phyloP scores from a whole-genome alignment of 495 filamentous ascomycete genomes.

The Tuber melanosporum region DNA sequence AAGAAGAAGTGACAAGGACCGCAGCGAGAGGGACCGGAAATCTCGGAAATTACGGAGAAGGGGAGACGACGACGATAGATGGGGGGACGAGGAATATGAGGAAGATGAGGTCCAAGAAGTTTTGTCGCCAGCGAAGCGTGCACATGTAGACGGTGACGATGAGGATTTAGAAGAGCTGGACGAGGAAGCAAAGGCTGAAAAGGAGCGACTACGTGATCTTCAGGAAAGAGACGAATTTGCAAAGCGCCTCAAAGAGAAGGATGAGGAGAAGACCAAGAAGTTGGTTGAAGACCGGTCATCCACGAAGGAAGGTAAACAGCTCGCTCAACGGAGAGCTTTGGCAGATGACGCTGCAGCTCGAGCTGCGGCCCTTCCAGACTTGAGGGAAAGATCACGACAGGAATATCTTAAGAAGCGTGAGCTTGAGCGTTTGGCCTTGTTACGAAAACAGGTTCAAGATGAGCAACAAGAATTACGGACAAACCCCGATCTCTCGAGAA shows the following conservation, averaged over 20 bases:
- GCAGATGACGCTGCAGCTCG: conserved; percentile 60
- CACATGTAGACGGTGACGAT: conserved; percentile 52
- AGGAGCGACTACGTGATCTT: conserved; percentile 56
- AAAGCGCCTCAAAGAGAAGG: conserved; percentile 62
- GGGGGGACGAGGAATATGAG: conserved; percentile 69
- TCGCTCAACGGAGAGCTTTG: conserved; percentile 55
- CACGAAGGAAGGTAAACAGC: conserved; percentile 53
- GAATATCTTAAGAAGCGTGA: conserved; percentile 92
- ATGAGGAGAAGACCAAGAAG: conserved; percentile 63
- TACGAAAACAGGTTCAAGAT: conserved; percentile 87
- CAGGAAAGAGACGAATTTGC: conserved; percentile 70
- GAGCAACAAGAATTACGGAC: conserved; percentile 75
- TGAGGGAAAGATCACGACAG: conserved; percentile 76
- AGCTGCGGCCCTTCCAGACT: conserved; percentile 61
- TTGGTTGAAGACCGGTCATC: conserved; percentile 60
- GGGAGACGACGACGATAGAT: conserved; percentile 64
- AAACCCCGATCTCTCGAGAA: conserved; percentile 64
- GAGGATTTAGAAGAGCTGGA: conserved; percentile 49
- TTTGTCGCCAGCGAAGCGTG: conserved; percentile 55
- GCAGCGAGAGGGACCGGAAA: conserved; percentile 40
- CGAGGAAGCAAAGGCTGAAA: conserved; percentile 53
- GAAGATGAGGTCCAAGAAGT: conserved; percentile 46
- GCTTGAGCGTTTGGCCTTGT: conserved; percentile 69
- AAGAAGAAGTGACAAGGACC: conserved; percentile 45
- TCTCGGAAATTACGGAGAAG: conserved; percentile 53